These are phyloP conservation scores for Teunomyces lycoperdinae DNA, from an alignment of 805 yeast genomes.

Conservation along the genomic window DNA sequence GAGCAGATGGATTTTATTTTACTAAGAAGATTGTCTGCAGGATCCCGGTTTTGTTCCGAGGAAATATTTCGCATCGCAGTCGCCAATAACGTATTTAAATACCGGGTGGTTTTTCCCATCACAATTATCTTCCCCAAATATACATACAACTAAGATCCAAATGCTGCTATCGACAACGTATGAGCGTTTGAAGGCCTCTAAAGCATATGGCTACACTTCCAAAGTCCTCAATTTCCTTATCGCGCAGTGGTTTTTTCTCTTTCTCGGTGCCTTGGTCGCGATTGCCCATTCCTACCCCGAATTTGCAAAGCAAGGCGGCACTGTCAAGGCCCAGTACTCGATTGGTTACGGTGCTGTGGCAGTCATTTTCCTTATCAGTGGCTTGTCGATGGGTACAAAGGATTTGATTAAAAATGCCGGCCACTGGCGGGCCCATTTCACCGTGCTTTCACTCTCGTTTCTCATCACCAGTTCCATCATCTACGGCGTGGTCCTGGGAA, in stretches of 20 bases:
- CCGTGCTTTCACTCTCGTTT: slow-evolving; percentile 66
- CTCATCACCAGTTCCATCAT: slow-evolving; percentile 68
- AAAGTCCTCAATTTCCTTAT: slow-evolving; percentile 25
- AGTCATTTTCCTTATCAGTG: slow-evolving; percentile 76
- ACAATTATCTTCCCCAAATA: too few relatives aligned
- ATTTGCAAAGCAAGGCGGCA: slow-evolving; percentile 82
- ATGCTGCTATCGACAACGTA: too few relatives aligned
- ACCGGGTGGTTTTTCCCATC: too few relatives aligned
- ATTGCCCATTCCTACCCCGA: slow-evolving; percentile 76
- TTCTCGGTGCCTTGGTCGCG: slow-evolving; percentile 68
- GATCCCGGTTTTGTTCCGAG: background rate
- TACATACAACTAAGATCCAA: too few relatives aligned
- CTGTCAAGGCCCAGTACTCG: slow-evolving; percentile 68
- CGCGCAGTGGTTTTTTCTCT: slow-evolving; percentile 73
- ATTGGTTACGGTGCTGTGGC: slow-evolving; percentile 89
- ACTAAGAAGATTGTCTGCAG: background rate
- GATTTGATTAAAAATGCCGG: slow-evolving; percentile 59
- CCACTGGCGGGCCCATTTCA: slow-evolving; percentile 81
- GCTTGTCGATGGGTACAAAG: slow-evolving; percentile 69
- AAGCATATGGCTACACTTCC: background rate
- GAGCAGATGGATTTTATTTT: too few relatives aligned
- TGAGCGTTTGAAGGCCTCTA: background rate
- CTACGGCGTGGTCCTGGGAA: slow-evolving; percentile 70
- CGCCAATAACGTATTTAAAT: background rate
- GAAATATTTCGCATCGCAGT: background rate